Base-by-base conservation (phyloP, 495 filamentous ascomycete genomes). In the Pseudoneurospora amorphoporcata region DNA sequence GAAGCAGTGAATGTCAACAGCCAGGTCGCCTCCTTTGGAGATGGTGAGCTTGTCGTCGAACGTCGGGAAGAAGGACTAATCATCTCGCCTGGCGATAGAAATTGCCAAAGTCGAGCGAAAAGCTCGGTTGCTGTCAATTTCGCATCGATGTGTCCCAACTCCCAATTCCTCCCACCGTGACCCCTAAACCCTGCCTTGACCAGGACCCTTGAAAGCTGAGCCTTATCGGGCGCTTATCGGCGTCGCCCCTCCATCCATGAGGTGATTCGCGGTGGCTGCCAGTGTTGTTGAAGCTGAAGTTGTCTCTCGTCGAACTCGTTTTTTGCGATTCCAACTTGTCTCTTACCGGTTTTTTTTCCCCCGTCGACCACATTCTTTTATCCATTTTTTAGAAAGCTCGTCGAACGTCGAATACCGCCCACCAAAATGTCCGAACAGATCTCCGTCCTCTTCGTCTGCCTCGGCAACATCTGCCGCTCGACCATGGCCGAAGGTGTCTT, bases 401-500 rank as follows among this genome's bases (percentile, higher is more conserved):
- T 61, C 1, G 12, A 61, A 61, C 23, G 0, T 32, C 23, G 12
- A 3, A 16, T 23, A 35, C 6, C 23, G 23, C 23, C 72, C 68
- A 0, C 37, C 70, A 68, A 35, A 14, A 77, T 81, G 72, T 17
- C 79, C 17, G 79, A 80, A 16, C 81, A 78, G 72, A 84, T 94
- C 72, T 95, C 90, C 9, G 91, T 99, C 39, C 88, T 99, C 61
- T 99, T 99, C 81, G 94, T 97, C 75, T 99, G 95, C 81, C 86
- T 99, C 16, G 95, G 95, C 76, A 99, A 99, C 82, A 98, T 98
- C 78, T 99, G 95, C 86, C 86, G 86, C 38, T 97, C 94, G 3
- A 92, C 95, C 3, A 98, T 99, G 95, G 94, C 94, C 40, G 95
- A 98, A 84, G 95, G 90, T 47, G 92, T 95, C 73, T 98, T 99